These are phyloP conservation scores for Aegle marmelos DNA, from an alignment of 345 rosid species.

Conservation along the genomic window DNA sequence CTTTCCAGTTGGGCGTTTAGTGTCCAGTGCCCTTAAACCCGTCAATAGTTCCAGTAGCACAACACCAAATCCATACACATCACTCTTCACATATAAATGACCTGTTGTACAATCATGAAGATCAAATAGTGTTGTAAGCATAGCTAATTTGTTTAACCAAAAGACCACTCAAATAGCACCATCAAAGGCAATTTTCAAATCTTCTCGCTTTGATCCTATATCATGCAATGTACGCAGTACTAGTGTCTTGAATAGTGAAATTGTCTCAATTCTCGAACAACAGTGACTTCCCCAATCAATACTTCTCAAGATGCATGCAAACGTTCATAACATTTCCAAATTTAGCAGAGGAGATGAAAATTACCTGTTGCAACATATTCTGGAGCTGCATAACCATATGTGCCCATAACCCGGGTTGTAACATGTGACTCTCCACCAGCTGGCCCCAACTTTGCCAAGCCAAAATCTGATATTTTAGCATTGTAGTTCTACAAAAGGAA, in stretches of 20 bases:
- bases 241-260: neutral
- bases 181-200: neutral
- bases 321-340: neutral
- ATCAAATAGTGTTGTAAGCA: neutral
- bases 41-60: conserved; percentile 60
- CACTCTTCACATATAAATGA: conserved; percentile 67
- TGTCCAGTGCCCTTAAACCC: conserved; percentile 49
- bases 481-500: conserved; percentile 35
- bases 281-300: neutral
- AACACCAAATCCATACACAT: conserved; percentile 69
- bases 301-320: neutral
- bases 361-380: conserved; percentile 71
- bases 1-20: conserved; percentile 33
- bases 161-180: neutral
- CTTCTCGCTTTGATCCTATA: neutral
- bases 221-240: neutral
- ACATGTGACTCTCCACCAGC: conserved; percentile 49
- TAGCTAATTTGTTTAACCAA: neutral
- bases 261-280: neutral
- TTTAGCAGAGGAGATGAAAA: neutral
- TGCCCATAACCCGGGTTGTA: conserved; percentile 40
- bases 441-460: conserved; percentile 71
- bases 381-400: conserved; percentile 60
- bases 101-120: conserved; percentile 27
- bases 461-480: conserved; percentile 66